phyloP scores from a whole-genome alignment of 2,329 filamentous ascomycete species.

The Gliomastix tumulicola region DNA sequence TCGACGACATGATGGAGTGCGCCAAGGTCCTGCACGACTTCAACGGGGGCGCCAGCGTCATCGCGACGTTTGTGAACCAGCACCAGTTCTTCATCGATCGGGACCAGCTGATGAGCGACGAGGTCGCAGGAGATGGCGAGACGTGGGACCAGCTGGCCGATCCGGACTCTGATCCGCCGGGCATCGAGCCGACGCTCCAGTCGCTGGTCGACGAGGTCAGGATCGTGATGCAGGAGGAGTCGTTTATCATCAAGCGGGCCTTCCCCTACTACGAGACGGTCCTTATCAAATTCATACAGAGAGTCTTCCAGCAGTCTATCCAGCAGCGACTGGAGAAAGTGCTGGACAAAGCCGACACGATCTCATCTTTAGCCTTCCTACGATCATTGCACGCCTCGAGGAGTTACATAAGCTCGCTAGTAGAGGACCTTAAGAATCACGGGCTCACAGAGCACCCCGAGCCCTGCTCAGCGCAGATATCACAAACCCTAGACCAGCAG shows the following conservation, averaged over 20 bases:
- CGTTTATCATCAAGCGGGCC: slow-evolving; percentile 89
- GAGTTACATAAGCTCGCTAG: slow-evolving; percentile 77
- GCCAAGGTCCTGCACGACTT: slow-evolving; percentile 92
- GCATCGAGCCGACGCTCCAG: slow-evolving; percentile 86
- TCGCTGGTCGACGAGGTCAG: slow-evolving; percentile 90
- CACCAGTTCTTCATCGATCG: slow-evolving; percentile 99
- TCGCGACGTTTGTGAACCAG: slow-evolving; percentile 94
- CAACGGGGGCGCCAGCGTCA: slow-evolving; percentile 90
- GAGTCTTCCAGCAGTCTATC: slow-evolving; percentile 96
- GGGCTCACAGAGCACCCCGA: slow-evolving; percentile 94
- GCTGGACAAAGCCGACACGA: slow-evolving; percentile 83
- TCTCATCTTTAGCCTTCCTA: slow-evolving; percentile 88
- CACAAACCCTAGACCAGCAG: slow-evolving; percentile 66
- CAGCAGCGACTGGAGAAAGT: slow-evolving; percentile 95
- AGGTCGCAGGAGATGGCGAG: slow-evolving; percentile 67
- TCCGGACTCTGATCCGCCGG: slow-evolving; percentile 84
- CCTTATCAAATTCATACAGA: slow-evolving; percentile 83
- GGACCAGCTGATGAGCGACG: slow-evolving; percentile 84
- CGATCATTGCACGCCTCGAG: slow-evolving; percentile 85
- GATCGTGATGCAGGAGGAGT: slow-evolving; percentile 94
- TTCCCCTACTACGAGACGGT: slow-evolving; percentile 97
- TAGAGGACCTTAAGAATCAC: slow-evolving; percentile 91
- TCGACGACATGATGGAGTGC: slow-evolving; percentile 97
- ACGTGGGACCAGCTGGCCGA: slow-evolving; percentile 91
- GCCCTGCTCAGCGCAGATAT: slow-evolving; percentile 77